Conservation (phyloP, 129 eudicot species). For the Flaveria bidentis region DNA sequence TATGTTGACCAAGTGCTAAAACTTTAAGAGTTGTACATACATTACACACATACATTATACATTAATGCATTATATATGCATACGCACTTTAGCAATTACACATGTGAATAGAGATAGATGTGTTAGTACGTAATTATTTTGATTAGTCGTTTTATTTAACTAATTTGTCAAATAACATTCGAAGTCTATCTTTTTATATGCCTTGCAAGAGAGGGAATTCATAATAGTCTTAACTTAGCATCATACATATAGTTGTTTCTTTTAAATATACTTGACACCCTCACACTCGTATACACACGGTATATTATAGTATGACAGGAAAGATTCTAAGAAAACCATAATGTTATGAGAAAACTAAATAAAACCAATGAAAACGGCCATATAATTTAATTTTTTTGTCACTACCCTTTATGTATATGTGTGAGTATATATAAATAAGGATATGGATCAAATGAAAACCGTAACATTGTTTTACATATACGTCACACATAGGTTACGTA, state of each 20-base stretch:
- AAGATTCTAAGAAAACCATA: no score
- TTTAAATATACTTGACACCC: neutral
- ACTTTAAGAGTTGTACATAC: no score
- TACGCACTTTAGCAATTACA: neutral
- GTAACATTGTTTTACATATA: no score
- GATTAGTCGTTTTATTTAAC: neutral
- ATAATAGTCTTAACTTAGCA: neutral
- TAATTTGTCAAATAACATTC: neutral
- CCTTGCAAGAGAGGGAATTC: neutral
- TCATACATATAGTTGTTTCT: neutral
- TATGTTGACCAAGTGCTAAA: no score
- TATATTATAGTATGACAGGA: neutral
- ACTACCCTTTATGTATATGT: no score
- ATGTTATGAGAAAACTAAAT: no score
- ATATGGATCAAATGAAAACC: no score
- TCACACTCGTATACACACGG: neutral
- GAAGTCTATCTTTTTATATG: neutral
- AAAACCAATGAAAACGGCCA: no score
- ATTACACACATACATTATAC: no score
- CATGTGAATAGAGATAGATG: neutral
- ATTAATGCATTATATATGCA: neutral
- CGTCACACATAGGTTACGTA: no score
- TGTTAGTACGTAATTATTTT: neutral
- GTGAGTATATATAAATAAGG: no score
- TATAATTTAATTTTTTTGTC: no score